Conservation (phyloP, 2,329 filamentous ascomycete species). For the Magnaporthiopsis incrustans region DNA sequence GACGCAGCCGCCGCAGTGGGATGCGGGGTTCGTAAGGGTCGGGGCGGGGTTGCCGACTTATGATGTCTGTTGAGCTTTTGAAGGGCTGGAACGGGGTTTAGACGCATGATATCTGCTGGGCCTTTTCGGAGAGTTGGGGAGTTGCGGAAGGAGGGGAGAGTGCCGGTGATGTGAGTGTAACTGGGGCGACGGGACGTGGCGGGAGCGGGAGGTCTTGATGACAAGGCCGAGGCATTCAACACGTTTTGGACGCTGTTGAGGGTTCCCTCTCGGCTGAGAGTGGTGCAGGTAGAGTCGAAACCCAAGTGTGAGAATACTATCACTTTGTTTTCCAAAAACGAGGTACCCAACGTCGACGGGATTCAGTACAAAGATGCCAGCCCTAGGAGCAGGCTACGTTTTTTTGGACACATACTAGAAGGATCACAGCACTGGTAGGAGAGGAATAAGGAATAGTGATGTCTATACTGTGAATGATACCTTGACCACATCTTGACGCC, state of each 20-base stretch:
- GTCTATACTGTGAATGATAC: not conserved
- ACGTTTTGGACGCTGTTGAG: not conserved
- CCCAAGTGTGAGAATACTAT: not conserved
- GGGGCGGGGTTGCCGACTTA: constrained; percentile 22
- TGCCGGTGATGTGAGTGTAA: not conserved
- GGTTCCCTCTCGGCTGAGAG: not conserved
- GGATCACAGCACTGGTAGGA: not conserved
- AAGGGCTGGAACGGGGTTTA: not conserved
- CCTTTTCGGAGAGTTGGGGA: too few relatives aligned
- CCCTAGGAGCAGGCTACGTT: too few relatives aligned
- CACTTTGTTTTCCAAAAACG: not conserved
- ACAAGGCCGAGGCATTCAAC: not conserved
- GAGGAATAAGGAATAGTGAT: not conserved
- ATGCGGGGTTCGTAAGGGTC: constrained; percentile 24
- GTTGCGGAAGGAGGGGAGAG: not conserved
- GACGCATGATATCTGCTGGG: too few relatives aligned
- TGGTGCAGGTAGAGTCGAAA: not conserved
- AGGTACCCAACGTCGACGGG: not conserved
- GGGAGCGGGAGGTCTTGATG: too few relatives aligned
- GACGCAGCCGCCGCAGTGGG: constrained; percentile 25
- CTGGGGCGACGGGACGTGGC: not conserved
- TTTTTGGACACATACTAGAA: not conserved
- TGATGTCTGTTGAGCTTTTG: constrained; percentile 22
- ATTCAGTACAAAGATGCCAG: not conserved
- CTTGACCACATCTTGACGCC: not conserved